Evolutionary conservation across 139 green algal species (phyloP), one percentile per base, ranked within the genome.

Genomic region (Diplosphaera chodatii): DNA sequence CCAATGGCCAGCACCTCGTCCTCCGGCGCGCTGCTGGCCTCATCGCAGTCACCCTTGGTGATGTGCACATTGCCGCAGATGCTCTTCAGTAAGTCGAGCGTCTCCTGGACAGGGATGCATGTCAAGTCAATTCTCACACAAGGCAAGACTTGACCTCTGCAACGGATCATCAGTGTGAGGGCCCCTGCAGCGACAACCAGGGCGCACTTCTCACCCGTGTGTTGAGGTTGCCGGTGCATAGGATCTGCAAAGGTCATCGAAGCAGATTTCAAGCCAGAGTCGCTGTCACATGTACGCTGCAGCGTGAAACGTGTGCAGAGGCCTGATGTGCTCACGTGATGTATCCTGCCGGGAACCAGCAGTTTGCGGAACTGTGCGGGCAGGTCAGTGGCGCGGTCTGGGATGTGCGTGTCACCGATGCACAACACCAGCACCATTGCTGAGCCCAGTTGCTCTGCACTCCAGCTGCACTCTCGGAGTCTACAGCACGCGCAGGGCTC

Each of bases 351-450:
- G 1, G 94, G 94, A 15, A 96, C 89, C 0, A 98, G 79, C 56
- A 98, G 82, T 41, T 89, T 76, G 69, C 93, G 96, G 80, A 98
- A 97, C 69, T 98, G 90, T 0, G 80, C 32, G 0, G 94, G 94
- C 56, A 98, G 78, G 71, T 96, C 94, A 0, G 79, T 69, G 0
- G 85, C 81, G 28, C 94, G 72, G 71, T 97, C 84, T 6, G 94
- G 92, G 8, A 98, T 89, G 78, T 98, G 91, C 55, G 97, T 65
- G 71, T 98, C 94, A 2, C 92, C 91, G 29, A 98, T 92, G 70
- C 83, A 92, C 16, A 98, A 78, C 1, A 97, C 91, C 0, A 98
- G 85, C 32, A 98, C 91, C 93, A 97, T 98, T 40, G 16, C 37
- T 48, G 37, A n/a, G n/a, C n/a, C n/a, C n/a, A n/a, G n/a, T n/a